These are phyloP conservation scores for Euryodendron excelsum DNA, from an alignment of 148 eudicot species.

Conservation along the genomic window DNA sequence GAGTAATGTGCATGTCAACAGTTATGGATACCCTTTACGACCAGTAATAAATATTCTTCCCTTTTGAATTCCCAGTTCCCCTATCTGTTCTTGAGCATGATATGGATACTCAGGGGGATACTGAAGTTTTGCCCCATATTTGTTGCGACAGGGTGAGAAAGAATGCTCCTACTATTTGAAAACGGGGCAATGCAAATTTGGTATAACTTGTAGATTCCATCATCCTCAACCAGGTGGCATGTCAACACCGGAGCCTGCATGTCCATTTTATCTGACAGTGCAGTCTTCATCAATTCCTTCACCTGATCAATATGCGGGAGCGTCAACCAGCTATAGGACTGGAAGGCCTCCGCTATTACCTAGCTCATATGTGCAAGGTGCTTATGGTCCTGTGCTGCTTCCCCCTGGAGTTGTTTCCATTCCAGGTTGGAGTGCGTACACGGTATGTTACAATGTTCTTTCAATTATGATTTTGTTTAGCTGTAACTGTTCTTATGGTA, in stretches of 20 bases:
- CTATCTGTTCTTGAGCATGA: not conserved
- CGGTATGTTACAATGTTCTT: constrained; percentile 44
- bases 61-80: not conserved
- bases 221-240: constrained; percentile 77
- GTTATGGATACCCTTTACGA: constrained; percentile 75
- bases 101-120: not conserved
- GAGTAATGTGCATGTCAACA: constrained; percentile 59
- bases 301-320: constrained; percentile 48
- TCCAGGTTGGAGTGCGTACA: constrained; percentile 73
- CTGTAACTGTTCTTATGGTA: not conserved
- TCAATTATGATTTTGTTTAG: not conserved
- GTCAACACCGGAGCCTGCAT: constrained; percentile 60
- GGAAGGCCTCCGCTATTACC: constrained; percentile 70
- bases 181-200: constrained; percentile 98
- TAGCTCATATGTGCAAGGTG: constrained; percentile 70
- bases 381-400: constrained; percentile 71
- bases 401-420: constrained; percentile 79
- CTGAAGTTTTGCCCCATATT: constrained; percentile 4
- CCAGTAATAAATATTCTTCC: constrained; percentile 40
- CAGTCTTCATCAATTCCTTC: constrained; percentile 70
- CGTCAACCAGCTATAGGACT: constrained; percentile 47
- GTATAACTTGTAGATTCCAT: constrained; percentile 86
- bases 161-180: constrained; percentile 98
- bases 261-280: constrained; percentile 80
- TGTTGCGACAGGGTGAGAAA: constrained; percentile 61